Conservation (phyloP, 169 alveolate species). For the Toxoplasma gondii region DNA sequence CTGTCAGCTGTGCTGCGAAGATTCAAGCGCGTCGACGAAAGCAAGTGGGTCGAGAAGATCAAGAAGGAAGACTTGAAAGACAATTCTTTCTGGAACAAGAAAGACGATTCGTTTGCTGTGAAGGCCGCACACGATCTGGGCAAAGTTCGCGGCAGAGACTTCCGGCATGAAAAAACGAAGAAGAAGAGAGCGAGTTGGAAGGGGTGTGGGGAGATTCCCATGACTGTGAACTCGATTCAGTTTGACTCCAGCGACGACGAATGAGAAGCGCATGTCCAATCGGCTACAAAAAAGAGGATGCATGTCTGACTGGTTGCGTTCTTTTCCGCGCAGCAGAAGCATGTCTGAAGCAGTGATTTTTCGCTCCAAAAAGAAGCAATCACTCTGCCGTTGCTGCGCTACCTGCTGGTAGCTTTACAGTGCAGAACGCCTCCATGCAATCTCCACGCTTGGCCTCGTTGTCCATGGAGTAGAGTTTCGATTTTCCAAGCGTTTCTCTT, state of each 20-base stretch:
- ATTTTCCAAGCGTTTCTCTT: too few species aligned
- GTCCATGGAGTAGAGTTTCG: too few species aligned
- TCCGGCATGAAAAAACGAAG: slow-evolving; percentile 82
- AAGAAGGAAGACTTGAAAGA: slow-evolving; percentile 33
- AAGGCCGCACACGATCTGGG: slow-evolving; percentile 69
- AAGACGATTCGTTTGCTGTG: slow-evolving; percentile 53
- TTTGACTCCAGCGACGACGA: slow-evolving; percentile 56
- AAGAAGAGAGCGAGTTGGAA: slow-evolving; percentile 86
- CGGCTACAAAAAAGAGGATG: too few species aligned
- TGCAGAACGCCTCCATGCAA: too few species aligned
- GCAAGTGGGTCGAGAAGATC: neutral
- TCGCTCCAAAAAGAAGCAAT: too few species aligned
- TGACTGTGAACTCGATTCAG: slow-evolving; percentile 61
- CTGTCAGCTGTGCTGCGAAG: neutral
- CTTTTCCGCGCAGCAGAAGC: too few species aligned
- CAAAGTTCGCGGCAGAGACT: slow-evolving; percentile 83
- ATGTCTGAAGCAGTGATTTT: too few species aligned
- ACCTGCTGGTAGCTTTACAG: too few species aligned
- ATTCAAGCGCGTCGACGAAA: slow-evolving; percentile 8
- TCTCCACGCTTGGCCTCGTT: too few species aligned
- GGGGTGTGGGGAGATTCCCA: slow-evolving; percentile 74
- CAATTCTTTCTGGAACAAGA: slow-evolving; percentile 69
- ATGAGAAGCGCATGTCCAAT: neutral
- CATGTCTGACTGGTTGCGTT: too few species aligned
- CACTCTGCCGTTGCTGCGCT: too few species aligned